phyloP scores from a whole-genome alignment of 78 protist genomes.

The Dictyostelium citrinum region DNA sequence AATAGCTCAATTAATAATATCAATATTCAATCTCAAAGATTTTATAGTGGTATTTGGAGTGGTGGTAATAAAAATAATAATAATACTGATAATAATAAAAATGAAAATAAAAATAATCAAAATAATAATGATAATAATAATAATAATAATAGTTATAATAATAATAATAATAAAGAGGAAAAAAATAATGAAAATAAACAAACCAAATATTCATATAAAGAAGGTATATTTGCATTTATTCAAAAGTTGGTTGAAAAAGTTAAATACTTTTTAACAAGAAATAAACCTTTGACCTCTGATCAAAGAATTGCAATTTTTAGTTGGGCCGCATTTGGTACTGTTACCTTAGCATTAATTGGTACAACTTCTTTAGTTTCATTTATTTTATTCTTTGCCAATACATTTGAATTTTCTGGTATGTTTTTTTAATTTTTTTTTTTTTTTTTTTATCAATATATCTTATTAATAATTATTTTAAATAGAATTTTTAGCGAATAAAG shows the following conservation, averaged over 20 bases:
- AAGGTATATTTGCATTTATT: background rate
- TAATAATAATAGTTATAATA: background rate
- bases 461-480: background rate
- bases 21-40: background rate
- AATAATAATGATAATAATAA: background rate
- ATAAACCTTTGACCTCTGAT: slow-evolving; percentile 65
- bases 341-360: slow-evolving; percentile 33
- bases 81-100: background rate
- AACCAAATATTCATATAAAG: background rate
- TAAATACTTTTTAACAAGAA: slow-evolving; percentile 57
- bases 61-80: background rate
- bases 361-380: slow-evolving; percentile 58
- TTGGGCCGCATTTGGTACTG: slow-evolving; percentile 73
- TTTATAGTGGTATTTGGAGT: background rate
- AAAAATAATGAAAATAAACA: background rate
- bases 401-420: slow-evolving; percentile 71
- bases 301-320: slow-evolving; percentile 52
- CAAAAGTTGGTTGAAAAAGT: background rate
- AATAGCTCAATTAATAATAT: background rate
- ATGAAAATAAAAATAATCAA: background rate
- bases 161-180: background rate
- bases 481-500: slow-evolving; percentile 63
- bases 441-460: background rate
- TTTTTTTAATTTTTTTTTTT: background rate
- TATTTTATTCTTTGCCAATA: slow-evolving; percentile 44